Conservation (phyloP, 371 early-diverging fungal species). For the Mortierella sp. region DNA sequence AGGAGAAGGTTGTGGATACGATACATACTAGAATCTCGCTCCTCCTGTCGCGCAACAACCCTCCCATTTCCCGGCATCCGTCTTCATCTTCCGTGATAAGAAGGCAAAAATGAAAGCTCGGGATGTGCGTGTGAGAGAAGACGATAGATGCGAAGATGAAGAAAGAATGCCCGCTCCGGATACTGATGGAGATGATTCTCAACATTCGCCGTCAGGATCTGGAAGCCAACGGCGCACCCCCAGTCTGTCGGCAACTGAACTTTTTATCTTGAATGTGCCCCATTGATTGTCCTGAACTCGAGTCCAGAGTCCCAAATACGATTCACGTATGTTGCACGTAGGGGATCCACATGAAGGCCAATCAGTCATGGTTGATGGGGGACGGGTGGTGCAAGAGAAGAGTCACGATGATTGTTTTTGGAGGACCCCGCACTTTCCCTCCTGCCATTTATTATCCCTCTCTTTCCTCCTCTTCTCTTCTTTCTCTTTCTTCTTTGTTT, state of each 20-base stretch:
- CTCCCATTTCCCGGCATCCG: no score
- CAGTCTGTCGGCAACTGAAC: conserved; percentile 15
- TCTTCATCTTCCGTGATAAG: no score
- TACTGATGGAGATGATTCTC: background rate
- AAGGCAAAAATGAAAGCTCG: no score
- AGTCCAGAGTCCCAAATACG: no score
- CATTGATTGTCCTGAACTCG: no score
- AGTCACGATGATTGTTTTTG: no score
- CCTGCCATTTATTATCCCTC: conserved; percentile 6
- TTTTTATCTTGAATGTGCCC: conserved; percentile 4
- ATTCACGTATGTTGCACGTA: background rate
- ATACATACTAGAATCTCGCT: no score
- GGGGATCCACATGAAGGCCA: background rate
- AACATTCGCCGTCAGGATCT: background rate
- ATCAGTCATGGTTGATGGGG: conserved; percentile 8
- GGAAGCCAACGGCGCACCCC: background rate
- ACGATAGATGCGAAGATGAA: no score
- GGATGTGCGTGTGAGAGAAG: no score
- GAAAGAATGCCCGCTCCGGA: conserved; percentile 6
- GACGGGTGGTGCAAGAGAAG: no score
- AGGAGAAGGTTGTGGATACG: no score
- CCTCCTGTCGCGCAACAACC: no score
- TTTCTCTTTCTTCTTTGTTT: conserved; percentile 12
- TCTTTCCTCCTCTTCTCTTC: conserved; percentile 4
- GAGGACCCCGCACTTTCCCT: conserved; percentile 37